A percentile compares a stretch with the other conserved stretches of the same genome.
These are phyloP conservation scores for Myriosclerotinia duriaeana DNA, from an alignment of 2,329 filamentous ascomycete species.

Conservation along the genomic window DNA sequence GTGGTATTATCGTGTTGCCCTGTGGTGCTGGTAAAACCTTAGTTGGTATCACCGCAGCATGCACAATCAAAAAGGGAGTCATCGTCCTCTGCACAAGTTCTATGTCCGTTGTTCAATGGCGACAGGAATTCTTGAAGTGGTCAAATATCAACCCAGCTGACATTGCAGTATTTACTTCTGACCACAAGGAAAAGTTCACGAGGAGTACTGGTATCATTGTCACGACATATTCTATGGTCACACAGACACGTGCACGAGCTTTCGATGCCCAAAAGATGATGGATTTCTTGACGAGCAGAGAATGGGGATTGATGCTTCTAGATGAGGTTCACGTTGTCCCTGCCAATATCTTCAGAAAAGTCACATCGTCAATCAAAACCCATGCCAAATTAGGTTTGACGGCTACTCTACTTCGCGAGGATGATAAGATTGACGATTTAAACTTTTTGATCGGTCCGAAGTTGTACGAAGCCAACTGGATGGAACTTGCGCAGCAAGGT, in stretches of 20 bases:
- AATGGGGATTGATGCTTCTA: constrained; percentile 96
- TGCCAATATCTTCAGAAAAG: constrained; percentile 91
- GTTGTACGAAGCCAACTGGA: constrained; percentile 98
- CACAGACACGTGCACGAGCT: constrained; percentile 79
- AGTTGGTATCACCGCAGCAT: constrained; percentile 96
- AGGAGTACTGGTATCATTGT: constrained; percentile 94
- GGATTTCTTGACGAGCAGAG: constrained; percentile 82
- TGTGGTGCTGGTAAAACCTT: constrained; percentile 97
- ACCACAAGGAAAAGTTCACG: constrained; percentile 82
- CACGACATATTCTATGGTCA: constrained; percentile 99
- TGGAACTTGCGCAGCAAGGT: constrained; percentile 94
- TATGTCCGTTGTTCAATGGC: constrained; percentile 98
- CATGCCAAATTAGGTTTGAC: constrained; percentile 95
- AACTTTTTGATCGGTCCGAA: constrained; percentile 98
- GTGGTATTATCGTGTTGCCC: constrained; percentile 93
- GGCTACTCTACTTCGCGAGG: constrained; percentile 89
- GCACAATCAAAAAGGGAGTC: constrained; percentile 94
- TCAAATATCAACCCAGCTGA: constrained; percentile 96
- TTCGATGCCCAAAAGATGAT: constrained; percentile 97
- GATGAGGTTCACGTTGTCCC: constrained; percentile 98
- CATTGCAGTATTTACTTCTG: constrained; percentile 91
- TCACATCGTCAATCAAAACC: constrained; percentile 88
- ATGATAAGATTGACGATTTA: constrained; percentile 96
- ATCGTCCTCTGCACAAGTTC: constrained; percentile 95
- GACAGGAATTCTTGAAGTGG: constrained; percentile 96